phyloP scores from a whole-genome alignment of 2,329 filamentous ascomycete species.

The Bisporella sp. region DNA sequence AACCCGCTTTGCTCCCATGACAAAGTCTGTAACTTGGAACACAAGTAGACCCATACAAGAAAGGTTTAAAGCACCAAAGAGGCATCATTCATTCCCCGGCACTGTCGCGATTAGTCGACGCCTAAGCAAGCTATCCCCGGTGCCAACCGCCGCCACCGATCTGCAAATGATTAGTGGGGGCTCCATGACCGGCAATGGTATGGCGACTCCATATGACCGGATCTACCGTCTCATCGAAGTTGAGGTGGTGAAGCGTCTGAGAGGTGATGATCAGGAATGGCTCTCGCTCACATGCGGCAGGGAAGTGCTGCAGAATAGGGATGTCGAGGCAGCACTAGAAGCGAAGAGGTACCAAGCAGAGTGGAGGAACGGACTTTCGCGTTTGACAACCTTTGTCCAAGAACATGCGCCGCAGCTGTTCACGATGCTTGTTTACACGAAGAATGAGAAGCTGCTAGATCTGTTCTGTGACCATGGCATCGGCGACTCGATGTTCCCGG shows the following conservation, averaged over 20 bases:
- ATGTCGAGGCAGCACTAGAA: neutral
- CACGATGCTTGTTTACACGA: neutral
- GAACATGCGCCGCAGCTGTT: neutral
- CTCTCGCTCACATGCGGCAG: neutral
- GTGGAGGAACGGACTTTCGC: neutral
- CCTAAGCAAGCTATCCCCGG: neutral
- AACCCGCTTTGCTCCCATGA: neutral
- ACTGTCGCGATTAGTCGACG: neutral
- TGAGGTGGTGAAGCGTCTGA: neutral
- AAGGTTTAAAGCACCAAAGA: neutral
- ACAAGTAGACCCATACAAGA: neutral
- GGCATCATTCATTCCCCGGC: neutral
- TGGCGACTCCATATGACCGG: neutral
- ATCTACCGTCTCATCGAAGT: neutral
- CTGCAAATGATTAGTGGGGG: neutral
- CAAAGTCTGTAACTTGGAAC: neutral
- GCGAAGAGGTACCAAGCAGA: neutral
- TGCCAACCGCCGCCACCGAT: neutral
- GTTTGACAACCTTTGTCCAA: neutral
- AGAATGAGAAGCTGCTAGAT: neutral
- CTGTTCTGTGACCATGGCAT: conserved; percentile 1
- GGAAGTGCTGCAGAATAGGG: neutral
- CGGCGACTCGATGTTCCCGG: conserved; percentile 1
- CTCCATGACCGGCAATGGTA: neutral
- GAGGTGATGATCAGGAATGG: neutral